These are phyloP conservation scores for Ziziphus jujuba DNA, from an alignment of 306 rosid species.

Conservation along the genomic window DNA sequence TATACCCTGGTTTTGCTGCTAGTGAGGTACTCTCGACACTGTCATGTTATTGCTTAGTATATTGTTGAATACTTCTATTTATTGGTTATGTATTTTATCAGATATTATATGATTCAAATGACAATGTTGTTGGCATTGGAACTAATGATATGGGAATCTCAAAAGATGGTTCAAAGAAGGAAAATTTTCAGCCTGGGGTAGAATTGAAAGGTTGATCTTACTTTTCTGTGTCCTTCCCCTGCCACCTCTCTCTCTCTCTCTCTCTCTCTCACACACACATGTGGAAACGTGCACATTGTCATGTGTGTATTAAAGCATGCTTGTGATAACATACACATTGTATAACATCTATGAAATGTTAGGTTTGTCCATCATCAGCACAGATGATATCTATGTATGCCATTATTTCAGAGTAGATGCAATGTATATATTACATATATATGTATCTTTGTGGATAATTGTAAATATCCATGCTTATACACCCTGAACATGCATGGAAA, in stretches of 20 bases:
- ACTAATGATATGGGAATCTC: slow-evolving; percentile 95
- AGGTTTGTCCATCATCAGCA: slow-evolving; percentile 8
- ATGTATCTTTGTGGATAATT: no score
- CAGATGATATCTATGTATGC: background rate
- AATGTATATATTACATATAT: no score
- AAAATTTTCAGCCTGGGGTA: slow-evolving; percentile 76
- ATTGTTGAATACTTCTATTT: slow-evolving; percentile 15
- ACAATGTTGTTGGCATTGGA: slow-evolving; percentile 73
- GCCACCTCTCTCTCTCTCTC: slow-evolving; percentile 30
- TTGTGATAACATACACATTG: slow-evolving; percentile 6
- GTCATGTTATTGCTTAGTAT: slow-evolving; percentile 20
- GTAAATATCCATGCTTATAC: no score
- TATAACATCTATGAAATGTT: slow-evolving; percentile 3
- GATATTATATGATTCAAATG: slow-evolving; percentile 70
- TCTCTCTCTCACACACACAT: slow-evolving; percentile 20
- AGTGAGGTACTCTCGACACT: slow-evolving; percentile 66
- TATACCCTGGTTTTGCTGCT: slow-evolving; percentile 96
- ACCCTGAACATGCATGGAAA: no score
- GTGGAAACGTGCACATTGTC: background rate
- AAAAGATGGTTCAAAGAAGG: slow-evolving; percentile 92
- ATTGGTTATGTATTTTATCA: slow-evolving; percentile 32
- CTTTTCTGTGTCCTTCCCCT: no score
- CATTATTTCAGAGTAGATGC: slow-evolving; percentile 1
- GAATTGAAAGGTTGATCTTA: slow-evolving; percentile 87
- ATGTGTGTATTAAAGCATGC: background rate